phyloP scores from a whole-genome alignment of 805 yeast genomes.

The Starmerella khaoyaiensis region DNA sequence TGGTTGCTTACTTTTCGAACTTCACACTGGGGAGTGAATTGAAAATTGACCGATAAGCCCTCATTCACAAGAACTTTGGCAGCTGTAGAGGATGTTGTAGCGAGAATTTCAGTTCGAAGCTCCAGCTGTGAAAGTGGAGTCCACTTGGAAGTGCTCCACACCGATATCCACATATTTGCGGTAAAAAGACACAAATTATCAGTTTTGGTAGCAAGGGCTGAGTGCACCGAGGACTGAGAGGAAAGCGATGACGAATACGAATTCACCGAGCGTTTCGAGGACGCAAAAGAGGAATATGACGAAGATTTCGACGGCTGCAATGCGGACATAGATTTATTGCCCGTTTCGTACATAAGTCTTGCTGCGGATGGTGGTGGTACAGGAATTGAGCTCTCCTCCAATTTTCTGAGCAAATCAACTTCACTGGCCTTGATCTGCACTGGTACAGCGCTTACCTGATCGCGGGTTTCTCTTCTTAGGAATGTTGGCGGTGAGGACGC shows the following conservation, averaged over 20 bases:
- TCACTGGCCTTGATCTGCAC: not conserved
- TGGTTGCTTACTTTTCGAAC: slow-evolving; percentile 19
- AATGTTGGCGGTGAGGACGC: slow-evolving; percentile 1
- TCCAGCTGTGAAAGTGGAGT: slow-evolving; percentile 23
- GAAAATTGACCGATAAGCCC: slow-evolving; percentile 4
- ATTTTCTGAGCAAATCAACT: too few relatives aligned
- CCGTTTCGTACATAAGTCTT: slow-evolving; percentile 8
- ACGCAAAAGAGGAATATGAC: slow-evolving; percentile 14
- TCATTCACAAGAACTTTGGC: slow-evolving; percentile 6
- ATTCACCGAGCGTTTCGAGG: slow-evolving; percentile 12
- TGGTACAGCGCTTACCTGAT: slow-evolving; percentile 1
- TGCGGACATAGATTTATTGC: slow-evolving; percentile 13
- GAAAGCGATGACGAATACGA: slow-evolving; percentile 14
- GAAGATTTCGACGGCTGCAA: slow-evolving; percentile 10
- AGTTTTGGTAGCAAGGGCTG: slow-evolving; percentile 3
- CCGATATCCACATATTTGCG: slow-evolving; percentile 22
- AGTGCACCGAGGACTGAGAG: slow-evolving; percentile 11
- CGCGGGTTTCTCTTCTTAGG: slow-evolving; percentile 1
- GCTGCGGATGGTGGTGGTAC: too few relatives aligned
- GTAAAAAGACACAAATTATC: slow-evolving; percentile 10
- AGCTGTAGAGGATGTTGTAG: slow-evolving; percentile 1
- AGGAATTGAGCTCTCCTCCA: too few relatives aligned
- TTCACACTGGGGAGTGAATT: slow-evolving; percentile 15
- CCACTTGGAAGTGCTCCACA: slow-evolving; percentile 21
- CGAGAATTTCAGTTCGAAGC: slow-evolving; percentile 18